Percentiles rank a stretch among this genome's conserved stretches.
phyloP scores from a whole-genome alignment of 2,329 filamentous ascomycete genomes.

The Cytospora schulzeri region DNA sequence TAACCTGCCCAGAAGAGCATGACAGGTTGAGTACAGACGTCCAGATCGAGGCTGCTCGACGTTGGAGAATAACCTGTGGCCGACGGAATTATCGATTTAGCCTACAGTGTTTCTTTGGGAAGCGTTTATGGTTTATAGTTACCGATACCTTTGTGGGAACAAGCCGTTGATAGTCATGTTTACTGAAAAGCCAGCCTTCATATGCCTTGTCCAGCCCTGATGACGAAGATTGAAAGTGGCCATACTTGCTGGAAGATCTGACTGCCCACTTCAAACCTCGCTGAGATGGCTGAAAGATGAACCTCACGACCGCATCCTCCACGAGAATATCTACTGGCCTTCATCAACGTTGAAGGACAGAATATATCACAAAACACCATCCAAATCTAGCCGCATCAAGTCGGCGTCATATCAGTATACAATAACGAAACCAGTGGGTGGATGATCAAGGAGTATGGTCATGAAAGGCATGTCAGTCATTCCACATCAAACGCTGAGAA shows the following conservation, averaged over 20 bases:
- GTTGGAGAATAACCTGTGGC: neutral
- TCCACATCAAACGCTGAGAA: neutral
- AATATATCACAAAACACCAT: no score
- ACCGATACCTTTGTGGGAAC: neutral
- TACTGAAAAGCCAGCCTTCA: no score
- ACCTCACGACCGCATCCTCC: no score
- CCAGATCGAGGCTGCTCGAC: conserved; percentile 5
- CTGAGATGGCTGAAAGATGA: no score
- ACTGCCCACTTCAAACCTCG: no score
- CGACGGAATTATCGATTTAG: neutral
- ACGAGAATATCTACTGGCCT: no score
- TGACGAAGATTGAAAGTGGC: no score
- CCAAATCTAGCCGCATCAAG: neutral
- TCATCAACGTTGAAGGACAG: no score
- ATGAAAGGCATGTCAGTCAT: neutral
- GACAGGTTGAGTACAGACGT: conserved; percentile 35
- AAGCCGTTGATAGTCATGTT: no score
- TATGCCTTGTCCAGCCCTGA: no score
- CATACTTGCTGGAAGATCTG: no score
- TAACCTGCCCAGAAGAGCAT: conserved; percentile 34
- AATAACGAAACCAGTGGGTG: neutral
- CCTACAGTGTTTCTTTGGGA: neutral
- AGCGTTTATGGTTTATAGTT: neutral
- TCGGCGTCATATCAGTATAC: neutral
- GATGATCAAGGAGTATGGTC: conserved; percentile 2